Percentiles rank a stretch among this genome's conserved stretches.
phyloP scores from a whole-genome alignment of 371 early-diverging fungal species.

The Rhizopus delemar region DNA sequence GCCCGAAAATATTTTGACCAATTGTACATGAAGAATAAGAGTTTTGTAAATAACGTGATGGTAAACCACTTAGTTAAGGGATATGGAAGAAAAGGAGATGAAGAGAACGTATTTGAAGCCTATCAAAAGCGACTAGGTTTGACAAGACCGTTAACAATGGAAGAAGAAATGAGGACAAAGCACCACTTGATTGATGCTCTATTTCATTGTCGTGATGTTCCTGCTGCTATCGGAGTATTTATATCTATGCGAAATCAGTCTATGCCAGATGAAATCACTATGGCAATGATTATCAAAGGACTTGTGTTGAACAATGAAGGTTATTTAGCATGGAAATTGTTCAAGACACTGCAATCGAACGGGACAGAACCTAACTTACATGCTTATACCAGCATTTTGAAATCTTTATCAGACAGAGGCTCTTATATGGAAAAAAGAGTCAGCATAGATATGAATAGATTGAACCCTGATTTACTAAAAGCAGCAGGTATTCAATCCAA shows the following conservation, averaged over 20 bases:
- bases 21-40: slow-evolving; percentile 18
- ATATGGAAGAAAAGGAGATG: slow-evolving; percentile 26
- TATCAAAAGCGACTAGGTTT: neutral
- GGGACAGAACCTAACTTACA: slow-evolving; percentile 39
- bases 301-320: slow-evolving; percentile 40
- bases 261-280: slow-evolving; percentile 43
- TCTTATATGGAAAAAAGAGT: slow-evolving; percentile 10
- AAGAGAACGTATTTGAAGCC: slow-evolving; percentile 25
- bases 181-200: slow-evolving; percentile 37
- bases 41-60: slow-evolving; percentile 38
- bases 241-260: slow-evolving; percentile 30
- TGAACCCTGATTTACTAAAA: slow-evolving; percentile 15
- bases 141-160: neutral
- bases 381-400: slow-evolving; percentile 38
- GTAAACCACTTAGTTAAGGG: slow-evolving; percentile 40
- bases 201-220: slow-evolving; percentile 48
- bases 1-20: slow-evolving; percentile 30
- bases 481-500: slow-evolving; percentile 25
- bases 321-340: slow-evolving; percentile 41
- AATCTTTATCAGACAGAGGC: slow-evolving; percentile 19
- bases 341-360: slow-evolving; percentile 28
- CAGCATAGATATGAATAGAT: neutral
- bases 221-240: slow-evolving; percentile 39
- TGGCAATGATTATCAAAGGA: slow-evolving; percentile 49
- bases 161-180: slow-evolving; percentile 20